Conservation (phyloP, 352 stramenopile species). For the Globisporangium alternatum region DNA sequence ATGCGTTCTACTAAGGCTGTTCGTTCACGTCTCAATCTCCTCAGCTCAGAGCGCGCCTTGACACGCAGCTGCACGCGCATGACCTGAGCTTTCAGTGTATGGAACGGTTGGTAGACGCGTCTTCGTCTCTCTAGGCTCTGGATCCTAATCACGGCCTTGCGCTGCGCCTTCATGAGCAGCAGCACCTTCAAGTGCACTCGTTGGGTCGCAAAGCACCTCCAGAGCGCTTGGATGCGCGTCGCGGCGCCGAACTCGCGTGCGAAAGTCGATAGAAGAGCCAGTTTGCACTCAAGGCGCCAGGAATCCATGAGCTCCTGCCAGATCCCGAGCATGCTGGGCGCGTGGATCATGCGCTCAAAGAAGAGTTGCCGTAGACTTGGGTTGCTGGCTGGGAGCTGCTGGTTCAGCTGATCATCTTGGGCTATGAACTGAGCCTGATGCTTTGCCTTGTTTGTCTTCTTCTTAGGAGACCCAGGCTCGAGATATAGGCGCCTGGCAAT, state of each 20-base stretch:
- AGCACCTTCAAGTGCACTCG: constrained; percentile 20
- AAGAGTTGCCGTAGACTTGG: constrained; percentile 28
- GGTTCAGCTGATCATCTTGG: constrained; percentile 30
- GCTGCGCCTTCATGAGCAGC: constrained; percentile 35
- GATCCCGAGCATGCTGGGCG: constrained; percentile 32
- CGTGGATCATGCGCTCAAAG: constrained; percentile 44
- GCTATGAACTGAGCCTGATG: background rate
- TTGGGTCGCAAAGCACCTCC: constrained; percentile 26
- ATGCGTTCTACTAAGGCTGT: constrained; percentile 38
- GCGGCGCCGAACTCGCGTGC: constrained; percentile 41
- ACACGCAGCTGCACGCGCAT: constrained; percentile 26
- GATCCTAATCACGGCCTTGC: constrained; percentile 36
- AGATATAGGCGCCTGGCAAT: constrained; percentile 36
- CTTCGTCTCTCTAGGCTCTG: constrained; percentile 41
- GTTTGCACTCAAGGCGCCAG: constrained; percentile 45
- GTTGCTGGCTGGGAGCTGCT: background rate
- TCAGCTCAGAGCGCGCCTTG: constrained; percentile 32
- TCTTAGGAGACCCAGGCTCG: background rate
- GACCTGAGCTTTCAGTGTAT: constrained; percentile 7
- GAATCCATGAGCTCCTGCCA: constrained; percentile 46
- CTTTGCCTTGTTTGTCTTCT: background rate
- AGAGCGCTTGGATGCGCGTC: constrained; percentile 45
- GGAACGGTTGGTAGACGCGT: constrained; percentile 22
- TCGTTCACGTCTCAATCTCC: constrained; percentile 30
- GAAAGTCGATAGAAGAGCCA: constrained; percentile 22